phyloP scores from a whole-genome alignment of 108 stramenopile species.

The Stephanodiscus minutulus region DNA sequence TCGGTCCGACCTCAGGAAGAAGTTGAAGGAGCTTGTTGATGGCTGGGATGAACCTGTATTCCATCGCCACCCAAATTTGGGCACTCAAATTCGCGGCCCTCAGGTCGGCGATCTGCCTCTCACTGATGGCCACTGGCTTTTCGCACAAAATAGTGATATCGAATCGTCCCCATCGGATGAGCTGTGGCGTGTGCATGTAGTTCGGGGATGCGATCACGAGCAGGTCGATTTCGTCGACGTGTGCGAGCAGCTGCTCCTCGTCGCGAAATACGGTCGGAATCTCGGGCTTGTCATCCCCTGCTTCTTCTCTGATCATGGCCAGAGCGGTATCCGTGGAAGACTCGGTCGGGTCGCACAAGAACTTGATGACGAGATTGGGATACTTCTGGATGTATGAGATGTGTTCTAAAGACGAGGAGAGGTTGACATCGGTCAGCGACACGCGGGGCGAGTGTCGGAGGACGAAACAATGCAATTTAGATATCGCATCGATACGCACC shows the following conservation, averaged over 20 bases:
- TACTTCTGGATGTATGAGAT: constrained; percentile 80
- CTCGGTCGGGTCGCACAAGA: constrained; percentile 77
- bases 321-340: constrained; percentile 44
- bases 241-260: constrained; percentile 63
- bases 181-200: constrained; percentile 72
- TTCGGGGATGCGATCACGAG: constrained; percentile 85
- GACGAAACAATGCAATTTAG: not conserved
- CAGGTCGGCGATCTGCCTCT: constrained; percentile 63
- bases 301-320: constrained; percentile 33
- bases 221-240: constrained; percentile 71
- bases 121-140: constrained; percentile 81
- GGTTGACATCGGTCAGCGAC: constrained; percentile 31
- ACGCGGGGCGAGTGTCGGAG: not conserved
- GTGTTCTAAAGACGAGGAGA: constrained; percentile 60
- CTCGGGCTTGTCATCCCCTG: not conserved
- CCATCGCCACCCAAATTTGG: constrained; percentile 87
- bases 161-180: constrained; percentile 67
- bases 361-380: constrained; percentile 58
- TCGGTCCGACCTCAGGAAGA: constrained; percentile 67
- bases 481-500: constrained; percentile 1
- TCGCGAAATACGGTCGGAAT: constrained; percentile 40
- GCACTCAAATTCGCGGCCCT: constrained; percentile 57
- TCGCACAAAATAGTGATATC: constrained; percentile 76
- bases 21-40: constrained; percentile 71
- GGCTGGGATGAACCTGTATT: constrained; percentile 86